Base-by-base conservation (phyloP, 805 yeast genomes). In the Jamesozyma spencerorum region DNA sequence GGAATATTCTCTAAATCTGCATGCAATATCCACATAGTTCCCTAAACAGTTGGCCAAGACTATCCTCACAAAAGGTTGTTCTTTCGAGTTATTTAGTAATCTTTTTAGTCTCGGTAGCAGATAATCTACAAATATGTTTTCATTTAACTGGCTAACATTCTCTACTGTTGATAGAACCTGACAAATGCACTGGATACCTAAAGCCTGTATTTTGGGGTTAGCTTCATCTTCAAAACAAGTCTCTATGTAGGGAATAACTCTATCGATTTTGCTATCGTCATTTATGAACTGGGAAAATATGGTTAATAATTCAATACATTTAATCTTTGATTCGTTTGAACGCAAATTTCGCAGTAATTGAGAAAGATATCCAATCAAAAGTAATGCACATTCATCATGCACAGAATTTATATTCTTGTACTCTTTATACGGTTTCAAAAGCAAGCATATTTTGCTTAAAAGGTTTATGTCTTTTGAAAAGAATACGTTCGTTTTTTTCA, bases 201-300 rank as follows among this genome's bases (percentile, higher is more conserved):
- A 65, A 1, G 78, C 71, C 39, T 81, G 83, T 3, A 86, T 92
- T 35, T 70, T 73, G 1, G 76, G 69, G 15, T 79, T 70, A 1
- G 70, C 63, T 45, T 85, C 95, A 38, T 83, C 86, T 26, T 48
- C 53, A 12, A 88, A 58, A 39, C 86, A 66, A n/a, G 76, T 64
- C 18, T 85, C 72, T 18, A 92, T 58, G 54, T 81, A 85, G 0
- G 98, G 97, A 18, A 92, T 59, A 26, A 86, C 77, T 34, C 97
- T 63, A 57, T 92, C 97, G 31, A 92, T 65, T 55, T 87, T 90
- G 13, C 79, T 79, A 42, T 84, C 94, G 55, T 92, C 97, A 18
- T 75, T 74, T 2, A 86, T 66, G 42, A 76, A 73, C 52, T 85
- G 95, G 2, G 90, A 75, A 15, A 90, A 68, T 0, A 85, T 83